phyloP scores from a whole-genome alignment of 768 basidiomycete genomes.

The Thelephora aurantiotincta region DNA sequence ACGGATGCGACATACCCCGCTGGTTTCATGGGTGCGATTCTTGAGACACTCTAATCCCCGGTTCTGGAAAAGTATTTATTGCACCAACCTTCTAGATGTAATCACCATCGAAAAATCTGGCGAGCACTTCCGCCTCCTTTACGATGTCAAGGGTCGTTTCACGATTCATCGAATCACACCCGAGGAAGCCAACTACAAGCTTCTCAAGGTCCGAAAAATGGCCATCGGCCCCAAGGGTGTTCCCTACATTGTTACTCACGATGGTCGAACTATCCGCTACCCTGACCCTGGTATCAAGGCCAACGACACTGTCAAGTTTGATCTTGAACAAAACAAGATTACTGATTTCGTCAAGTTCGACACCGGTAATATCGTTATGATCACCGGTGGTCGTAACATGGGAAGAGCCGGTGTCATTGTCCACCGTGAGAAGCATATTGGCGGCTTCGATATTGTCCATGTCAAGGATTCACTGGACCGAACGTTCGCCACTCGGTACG shows the following conservation, averaged over 20 bases:
- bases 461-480: constrained; percentile 91
- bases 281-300: constrained; percentile 91
- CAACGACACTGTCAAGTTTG: constrained; percentile 97
- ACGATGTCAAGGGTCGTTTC: constrained; percentile 99
- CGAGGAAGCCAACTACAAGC: constrained; percentile 95
- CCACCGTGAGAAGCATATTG: constrained; percentile 93
- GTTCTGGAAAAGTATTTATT: not conserved
- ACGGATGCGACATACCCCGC: constrained; percentile 95
- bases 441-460: constrained; percentile 98
- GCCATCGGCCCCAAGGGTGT: constrained; percentile 90
- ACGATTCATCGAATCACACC: constrained; percentile 98
- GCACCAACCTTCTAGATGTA: constrained; percentile 46
- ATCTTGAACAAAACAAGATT: constrained; percentile 91
- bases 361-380: constrained; percentile 91
- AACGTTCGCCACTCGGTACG: constrained; percentile 94
- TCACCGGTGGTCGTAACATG: constrained; percentile 99
- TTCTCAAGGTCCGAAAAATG: constrained; percentile 85
- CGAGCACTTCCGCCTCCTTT: constrained; percentile 98
- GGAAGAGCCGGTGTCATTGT: constrained; percentile 94
- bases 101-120: constrained; percentile 95
- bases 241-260: constrained; percentile 95
- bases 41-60: not conserved
- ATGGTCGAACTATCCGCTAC: constrained; percentile 99
- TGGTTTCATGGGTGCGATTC: constrained; percentile 83
- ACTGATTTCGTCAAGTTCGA: constrained; percentile 90